phyloP scores from a whole-genome alignment of 176 grass and related monocot species.

The Hordeum marinum region DNA sequence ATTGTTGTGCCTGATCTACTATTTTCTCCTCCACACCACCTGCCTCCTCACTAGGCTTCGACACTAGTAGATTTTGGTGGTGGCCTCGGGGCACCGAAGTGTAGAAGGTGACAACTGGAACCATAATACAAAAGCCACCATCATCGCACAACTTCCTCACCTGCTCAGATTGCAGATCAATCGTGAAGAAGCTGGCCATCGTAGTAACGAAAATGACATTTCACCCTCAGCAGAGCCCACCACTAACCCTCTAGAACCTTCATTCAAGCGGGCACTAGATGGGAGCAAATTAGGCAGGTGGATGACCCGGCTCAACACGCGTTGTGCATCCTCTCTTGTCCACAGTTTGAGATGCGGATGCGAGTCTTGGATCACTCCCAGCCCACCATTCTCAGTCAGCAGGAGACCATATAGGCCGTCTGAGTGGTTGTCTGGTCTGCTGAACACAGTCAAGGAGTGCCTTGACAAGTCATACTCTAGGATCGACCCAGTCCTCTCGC shows the following conservation, averaged over 20 bases:
- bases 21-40: not conserved
- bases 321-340: not conserved
- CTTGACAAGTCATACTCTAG: not conserved
- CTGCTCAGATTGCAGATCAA: not conserved
- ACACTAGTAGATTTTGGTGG: not conserved
- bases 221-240: not conserved
- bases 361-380: not conserved
- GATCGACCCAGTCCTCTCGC: not conserved
- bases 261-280: not conserved
- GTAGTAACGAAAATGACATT: not conserved
- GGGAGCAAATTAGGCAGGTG: not conserved
- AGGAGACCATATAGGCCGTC: not conserved
- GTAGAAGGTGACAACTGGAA: not conserved
- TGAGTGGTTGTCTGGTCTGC: not conserved
- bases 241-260: not conserved
- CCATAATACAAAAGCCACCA: not conserved
- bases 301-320: not conserved
- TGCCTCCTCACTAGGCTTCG: conserved; percentile 1
- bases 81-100: not conserved
- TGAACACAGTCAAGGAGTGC: not conserved
- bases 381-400: not conserved
- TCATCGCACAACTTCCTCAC: not conserved
- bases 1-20: conserved; percentile 54
- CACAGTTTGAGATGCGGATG: not conserved
- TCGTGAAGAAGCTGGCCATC: not conserved